phyloP scores from a whole-genome alignment of 768 basidiomycete genomes.

The Macrocybe gigantea region DNA sequence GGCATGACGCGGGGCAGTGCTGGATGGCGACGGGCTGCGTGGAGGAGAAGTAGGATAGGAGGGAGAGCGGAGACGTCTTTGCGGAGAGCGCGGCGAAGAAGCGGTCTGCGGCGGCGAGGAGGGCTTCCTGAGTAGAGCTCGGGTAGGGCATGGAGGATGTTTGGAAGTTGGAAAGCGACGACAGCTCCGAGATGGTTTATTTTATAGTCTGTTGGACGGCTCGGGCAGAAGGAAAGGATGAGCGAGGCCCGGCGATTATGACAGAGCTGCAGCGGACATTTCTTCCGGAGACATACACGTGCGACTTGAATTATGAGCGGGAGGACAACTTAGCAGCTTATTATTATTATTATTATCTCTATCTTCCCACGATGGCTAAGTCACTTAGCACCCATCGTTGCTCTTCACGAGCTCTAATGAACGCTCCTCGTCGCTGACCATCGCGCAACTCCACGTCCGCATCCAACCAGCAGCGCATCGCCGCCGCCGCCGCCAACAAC shows the following conservation, averaged over 20 bases:
- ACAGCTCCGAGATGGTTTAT: no score
- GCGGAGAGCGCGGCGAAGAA: conserved; percentile 32
- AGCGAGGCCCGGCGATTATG: no score
- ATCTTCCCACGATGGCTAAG: background rate
- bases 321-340: background rate
- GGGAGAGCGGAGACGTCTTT: conserved; percentile 23
- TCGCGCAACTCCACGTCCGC: no score
- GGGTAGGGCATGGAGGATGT: no score
- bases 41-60: conserved; percentile 35
- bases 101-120: conserved; percentile 24
- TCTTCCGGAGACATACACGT: no score
- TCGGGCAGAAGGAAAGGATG: no score
- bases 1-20: conserved; percentile 30
- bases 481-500: conserved; percentile 2
- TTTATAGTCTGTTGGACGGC: no score
- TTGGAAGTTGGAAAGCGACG: no score
- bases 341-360: background rate
- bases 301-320: no score
- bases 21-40: conserved; percentile 31
- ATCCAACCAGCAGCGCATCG: background rate
- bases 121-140: background rate
- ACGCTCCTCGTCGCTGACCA: conserved; percentile 2
- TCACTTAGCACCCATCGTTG: conserved; percentile 1
- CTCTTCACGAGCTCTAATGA: conserved; percentile 11
- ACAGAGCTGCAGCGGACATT: no score